Evolutionary conservation across 164 flowering plant species (phyloP).

Genomic region (Stephania yunnanensis): DNA sequence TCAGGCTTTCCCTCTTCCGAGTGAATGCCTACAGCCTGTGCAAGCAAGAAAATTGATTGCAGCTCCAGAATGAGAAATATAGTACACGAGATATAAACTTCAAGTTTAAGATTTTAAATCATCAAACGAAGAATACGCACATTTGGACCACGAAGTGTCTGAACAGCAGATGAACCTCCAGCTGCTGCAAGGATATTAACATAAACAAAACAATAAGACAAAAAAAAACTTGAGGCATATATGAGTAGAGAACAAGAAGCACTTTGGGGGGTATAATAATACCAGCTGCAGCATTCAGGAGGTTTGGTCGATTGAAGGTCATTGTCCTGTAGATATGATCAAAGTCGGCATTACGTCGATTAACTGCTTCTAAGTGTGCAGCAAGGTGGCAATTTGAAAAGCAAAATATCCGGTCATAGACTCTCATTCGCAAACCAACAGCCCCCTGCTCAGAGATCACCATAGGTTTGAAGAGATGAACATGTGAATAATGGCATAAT

Average conservation of each 20-base stretch:
- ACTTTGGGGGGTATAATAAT: conserved; percentile 40
- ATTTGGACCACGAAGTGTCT: conserved; percentile 46
- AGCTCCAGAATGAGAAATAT: neutral
- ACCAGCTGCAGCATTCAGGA: conserved; percentile 62
- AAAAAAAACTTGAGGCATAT: conserved; percentile 34
- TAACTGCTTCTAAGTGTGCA: conserved; percentile 97
- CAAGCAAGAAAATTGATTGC: conserved; percentile 11
- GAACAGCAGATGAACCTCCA: conserved; percentile 57
- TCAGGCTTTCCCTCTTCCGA: conserved; percentile 66
- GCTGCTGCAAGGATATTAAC: conserved; percentile 40
- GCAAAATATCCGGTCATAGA: conserved; percentile 80
- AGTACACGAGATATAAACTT: neutral
- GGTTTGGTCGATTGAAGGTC: conserved; percentile 64
- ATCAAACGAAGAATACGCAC: conserved; percentile 32
- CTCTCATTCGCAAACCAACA: conserved; percentile 91
- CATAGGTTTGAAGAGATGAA: conserved; percentile 7
- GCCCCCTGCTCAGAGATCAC: conserved; percentile 62
- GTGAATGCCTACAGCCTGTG: conserved; percentile 34
- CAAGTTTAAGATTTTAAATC: neutral
- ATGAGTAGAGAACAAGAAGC: conserved; percentile 43
- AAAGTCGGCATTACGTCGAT: conserved; percentile 93
- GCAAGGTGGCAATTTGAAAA: conserved; percentile 98
- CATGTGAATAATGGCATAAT: neutral
- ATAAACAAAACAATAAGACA: neutral
- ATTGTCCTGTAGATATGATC: conserved; percentile 76